phyloP scores from a whole-genome alignment of 495 filamentous ascomycete species.

The Neurospora sp. region DNA sequence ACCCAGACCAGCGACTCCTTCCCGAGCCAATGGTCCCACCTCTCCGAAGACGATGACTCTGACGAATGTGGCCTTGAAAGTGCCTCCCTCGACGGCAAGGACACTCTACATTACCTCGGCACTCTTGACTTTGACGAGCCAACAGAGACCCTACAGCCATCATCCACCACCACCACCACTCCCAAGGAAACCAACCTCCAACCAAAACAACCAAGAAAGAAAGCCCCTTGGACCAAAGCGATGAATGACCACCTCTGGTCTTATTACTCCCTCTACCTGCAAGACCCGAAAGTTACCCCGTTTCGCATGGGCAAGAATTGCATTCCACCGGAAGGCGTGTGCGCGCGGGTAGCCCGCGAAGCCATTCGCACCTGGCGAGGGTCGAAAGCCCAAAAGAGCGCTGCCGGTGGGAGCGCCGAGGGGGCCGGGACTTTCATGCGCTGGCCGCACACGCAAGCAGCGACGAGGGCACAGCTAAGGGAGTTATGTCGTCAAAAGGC shows the following conservation, averaged over 20 bases:
- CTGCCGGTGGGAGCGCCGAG: conserved; percentile 38
- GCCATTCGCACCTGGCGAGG: conserved; percentile 79
- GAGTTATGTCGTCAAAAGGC: conserved; percentile 72
- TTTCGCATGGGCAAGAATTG: conserved; percentile 83
- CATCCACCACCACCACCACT: neutral
- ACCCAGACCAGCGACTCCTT: conserved; percentile 39
- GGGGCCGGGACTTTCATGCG: conserved; percentile 32
- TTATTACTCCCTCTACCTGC: conserved; percentile 76
- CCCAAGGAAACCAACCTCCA: conserved; percentile 4
- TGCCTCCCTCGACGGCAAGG: conserved; percentile 17
- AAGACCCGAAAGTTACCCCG: conserved; percentile 86
- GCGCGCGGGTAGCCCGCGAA: conserved; percentile 75
- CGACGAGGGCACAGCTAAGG: conserved; percentile 71
- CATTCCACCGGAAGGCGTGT: conserved; percentile 82
- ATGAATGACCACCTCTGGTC: conserved; percentile 94
- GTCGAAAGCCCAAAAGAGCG: conserved; percentile 38
- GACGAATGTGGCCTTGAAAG: conserved; percentile 26
- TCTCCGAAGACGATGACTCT: conserved; percentile 36
- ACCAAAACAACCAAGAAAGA: conserved; percentile 20
- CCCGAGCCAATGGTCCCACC: conserved; percentile 36
- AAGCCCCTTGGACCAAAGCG: conserved; percentile 65
- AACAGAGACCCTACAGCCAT: neutral
- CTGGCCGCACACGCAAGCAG: conserved; percentile 78
- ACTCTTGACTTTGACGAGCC: conserved; percentile 4
- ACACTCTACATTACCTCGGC: conserved; percentile 9